phyloP scores from a whole-genome alignment of 805 yeast species.

The Hanseniaspora clermontiae region DNA sequence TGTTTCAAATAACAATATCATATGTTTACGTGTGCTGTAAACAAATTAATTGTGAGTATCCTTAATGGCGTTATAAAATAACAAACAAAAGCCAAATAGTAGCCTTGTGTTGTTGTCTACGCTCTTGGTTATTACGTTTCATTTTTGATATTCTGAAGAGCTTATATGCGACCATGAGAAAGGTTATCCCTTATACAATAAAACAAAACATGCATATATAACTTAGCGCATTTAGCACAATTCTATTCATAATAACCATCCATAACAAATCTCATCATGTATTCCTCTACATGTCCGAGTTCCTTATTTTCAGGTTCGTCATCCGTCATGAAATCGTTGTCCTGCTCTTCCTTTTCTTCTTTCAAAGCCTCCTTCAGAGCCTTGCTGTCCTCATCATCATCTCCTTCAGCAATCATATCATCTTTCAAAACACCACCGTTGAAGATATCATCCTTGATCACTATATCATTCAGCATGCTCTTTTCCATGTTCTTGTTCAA shows the following conservation, averaged over 20 bases:
- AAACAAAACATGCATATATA: neutral
- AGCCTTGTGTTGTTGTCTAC: no score
- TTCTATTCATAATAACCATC: slow-evolving; percentile 39
- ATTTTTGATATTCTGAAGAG: no score
- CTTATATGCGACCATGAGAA: no score
- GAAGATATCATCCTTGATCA: slow-evolving; percentile 95
- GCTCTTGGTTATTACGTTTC: no score
- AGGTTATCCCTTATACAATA: no score
- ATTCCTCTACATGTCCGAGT: slow-evolving; percentile 77
- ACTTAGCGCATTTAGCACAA: no score
- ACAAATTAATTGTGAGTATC: no score
- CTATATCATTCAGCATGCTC: slow-evolving; percentile 82
- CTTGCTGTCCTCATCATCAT: slow-evolving; percentile 81
- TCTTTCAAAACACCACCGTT: slow-evolving; percentile 92
- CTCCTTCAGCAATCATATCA: slow-evolving; percentile 50
- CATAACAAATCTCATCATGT: slow-evolving; percentile 84
- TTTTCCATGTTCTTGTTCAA: slow-evolving; percentile 89
- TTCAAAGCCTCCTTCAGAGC: slow-evolving; percentile 63
- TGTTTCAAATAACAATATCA: no score
- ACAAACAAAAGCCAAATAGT: no score
- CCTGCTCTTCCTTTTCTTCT: slow-evolving; percentile 62
- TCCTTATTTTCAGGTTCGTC: slow-evolving; percentile 43
- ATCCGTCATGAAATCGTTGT: slow-evolving; percentile 62
- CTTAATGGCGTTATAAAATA: no score
- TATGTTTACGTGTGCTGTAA: no score